Evolutionary conservation across 2,329 filamentous ascomycete genomes (phyloP), one percentile per base, ranked within the genome.

Genomic region (Aureobasidium sp.): DNA sequence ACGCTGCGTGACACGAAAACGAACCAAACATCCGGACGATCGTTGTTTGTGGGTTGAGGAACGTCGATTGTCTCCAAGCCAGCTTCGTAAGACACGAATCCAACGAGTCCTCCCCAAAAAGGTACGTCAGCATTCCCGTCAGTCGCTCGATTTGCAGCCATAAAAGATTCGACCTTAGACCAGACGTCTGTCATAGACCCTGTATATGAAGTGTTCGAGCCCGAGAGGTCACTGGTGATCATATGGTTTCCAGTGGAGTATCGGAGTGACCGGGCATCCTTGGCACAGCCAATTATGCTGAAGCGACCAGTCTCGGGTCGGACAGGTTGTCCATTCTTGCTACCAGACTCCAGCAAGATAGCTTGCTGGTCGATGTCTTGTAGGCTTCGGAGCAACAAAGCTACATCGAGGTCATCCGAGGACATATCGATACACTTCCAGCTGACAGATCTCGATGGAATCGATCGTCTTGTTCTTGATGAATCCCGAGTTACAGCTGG

Each of bases 51-150:
- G 32, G 67, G 64, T 36, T 75, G 67, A 2, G 73, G 65, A 27
- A 88, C 76, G 53, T 77, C 73, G 59, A 86, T 85, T 21, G 80
- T 84, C 65, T 80, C 77, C 1, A 95, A 76, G 0, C 90, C 90
- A 70, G 91, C 84, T 72, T 96, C 91, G 64, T 96, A 96, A 0
- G 89, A 91, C 55, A 91, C 82, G 68, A 88, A 95, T 0, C 91
- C 91, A 75, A 96, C 84, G 63, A 96, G 86, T 0, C 91, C 91
- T 57, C 90, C 91, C 74, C 89, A 85, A 70, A 96, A 96, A 0
- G 89, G 83, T 0, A 75, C 75, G 39, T 71, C 68, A 0, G 68
- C 64, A 32, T 67, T 66, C 5, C 76, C 76, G 9, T 66, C 70
- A 1, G 63, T 64, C 1, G 73, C 73, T 59, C 67, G 70, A 5